These are phyloP conservation scores for Geranomyces michiganensis DNA, from an alignment of 192 early-diverging fungal genomes.

Conservation along the genomic window DNA sequence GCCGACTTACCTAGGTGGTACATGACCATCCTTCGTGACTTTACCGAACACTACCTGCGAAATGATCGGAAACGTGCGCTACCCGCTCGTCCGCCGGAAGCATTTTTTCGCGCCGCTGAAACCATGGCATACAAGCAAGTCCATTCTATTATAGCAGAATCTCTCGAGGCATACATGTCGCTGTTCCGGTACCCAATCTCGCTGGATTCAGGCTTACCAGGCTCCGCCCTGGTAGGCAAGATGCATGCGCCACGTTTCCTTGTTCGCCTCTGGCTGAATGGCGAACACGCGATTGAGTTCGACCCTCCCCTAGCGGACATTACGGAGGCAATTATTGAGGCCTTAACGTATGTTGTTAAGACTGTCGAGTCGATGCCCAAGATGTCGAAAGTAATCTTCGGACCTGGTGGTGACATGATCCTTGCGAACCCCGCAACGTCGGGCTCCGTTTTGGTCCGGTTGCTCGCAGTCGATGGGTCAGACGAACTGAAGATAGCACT, in stretches of 20 bases:
- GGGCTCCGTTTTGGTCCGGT: constrained; percentile 15
- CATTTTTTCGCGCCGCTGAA: constrained; percentile 44
- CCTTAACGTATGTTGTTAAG: constrained; percentile 48
- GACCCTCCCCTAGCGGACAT: constrained; percentile 59
- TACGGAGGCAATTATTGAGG: constrained; percentile 51
- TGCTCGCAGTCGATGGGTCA: constrained; percentile 21
- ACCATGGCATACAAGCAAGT: constrained; percentile 51
- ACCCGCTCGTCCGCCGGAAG: constrained; percentile 27
- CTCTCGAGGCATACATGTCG: constrained; percentile 46
- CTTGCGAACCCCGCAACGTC: constrained; percentile 6
- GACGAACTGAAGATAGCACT: constrained; percentile 40
- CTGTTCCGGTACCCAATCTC: constrained; percentile 47
- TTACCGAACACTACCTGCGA: constrained; percentile 44
- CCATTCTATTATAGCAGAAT: constrained; percentile 40
- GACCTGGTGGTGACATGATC: constrained; percentile 31
- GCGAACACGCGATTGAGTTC: constrained; percentile 46
- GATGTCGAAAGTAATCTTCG: constrained; percentile 49
- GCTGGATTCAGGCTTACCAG: constrained; percentile 15
- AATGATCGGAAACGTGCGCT: constrained; percentile 20
- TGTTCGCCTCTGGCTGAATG: constrained; percentile 50
- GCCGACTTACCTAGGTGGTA: constrained; percentile 44
- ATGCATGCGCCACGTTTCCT: constrained; percentile 46
- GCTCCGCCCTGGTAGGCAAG: not conserved
- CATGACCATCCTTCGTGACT: constrained; percentile 38
- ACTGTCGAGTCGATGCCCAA: constrained; percentile 53